Percentiles rank a stretch among this genome's conserved stretches.
Evolutionary conservation across 1,284 basidiomycete species (phyloP).

Genomic region (Tilletia caries): DNA sequence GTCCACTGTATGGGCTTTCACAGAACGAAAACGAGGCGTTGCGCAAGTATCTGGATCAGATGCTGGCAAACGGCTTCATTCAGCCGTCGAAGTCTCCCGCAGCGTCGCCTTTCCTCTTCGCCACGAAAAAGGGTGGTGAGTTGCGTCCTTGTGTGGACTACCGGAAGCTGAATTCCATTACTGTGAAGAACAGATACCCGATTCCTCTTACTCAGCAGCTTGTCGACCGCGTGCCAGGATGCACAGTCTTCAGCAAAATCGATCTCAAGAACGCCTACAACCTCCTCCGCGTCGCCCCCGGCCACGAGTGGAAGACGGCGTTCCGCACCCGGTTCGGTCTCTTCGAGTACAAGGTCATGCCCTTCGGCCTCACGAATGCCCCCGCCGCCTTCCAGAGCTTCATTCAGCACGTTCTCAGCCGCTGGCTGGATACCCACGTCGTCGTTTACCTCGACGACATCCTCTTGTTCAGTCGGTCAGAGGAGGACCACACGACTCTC

Average conservation of each 20-base stretch:
- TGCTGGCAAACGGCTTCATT: background rate
- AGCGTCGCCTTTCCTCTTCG: conserved; percentile 58
- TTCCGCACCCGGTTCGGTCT: conserved; percentile 14
- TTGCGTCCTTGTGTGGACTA: conserved; percentile 58
- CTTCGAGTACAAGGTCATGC: conserved; percentile 23
- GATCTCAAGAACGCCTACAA: conserved; percentile 54
- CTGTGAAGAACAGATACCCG: conserved; percentile 54
- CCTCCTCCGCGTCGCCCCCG: conserved; percentile 52
- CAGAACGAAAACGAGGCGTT: conserved; percentile 14
- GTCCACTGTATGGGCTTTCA: conserved; percentile 54
- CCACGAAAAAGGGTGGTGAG: conserved; percentile 58
- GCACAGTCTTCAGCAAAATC: conserved; percentile 54
- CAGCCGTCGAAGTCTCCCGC: conserved; percentile 27
- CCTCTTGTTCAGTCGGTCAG: conserved; percentile 12
- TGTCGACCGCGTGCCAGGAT: conserved; percentile 47
- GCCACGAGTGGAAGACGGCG: conserved; percentile 55
- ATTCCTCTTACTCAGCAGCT: conserved; percentile 56
- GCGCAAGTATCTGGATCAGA: background rate
- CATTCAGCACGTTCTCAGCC: conserved; percentile 12
- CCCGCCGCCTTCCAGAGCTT: conserved; percentile 16
- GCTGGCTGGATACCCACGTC: conserved; percentile 9
- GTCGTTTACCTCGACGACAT: conserved; percentile 19
- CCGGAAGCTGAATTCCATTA: conserved; percentile 56
- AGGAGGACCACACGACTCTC: background rate
- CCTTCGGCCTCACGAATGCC: conserved; percentile 19